Evolutionary conservation across 306 rosid genomes (phyloP), one percentile per base, ranked within the genome.

Genomic region (Trifolium pratense): DNA sequence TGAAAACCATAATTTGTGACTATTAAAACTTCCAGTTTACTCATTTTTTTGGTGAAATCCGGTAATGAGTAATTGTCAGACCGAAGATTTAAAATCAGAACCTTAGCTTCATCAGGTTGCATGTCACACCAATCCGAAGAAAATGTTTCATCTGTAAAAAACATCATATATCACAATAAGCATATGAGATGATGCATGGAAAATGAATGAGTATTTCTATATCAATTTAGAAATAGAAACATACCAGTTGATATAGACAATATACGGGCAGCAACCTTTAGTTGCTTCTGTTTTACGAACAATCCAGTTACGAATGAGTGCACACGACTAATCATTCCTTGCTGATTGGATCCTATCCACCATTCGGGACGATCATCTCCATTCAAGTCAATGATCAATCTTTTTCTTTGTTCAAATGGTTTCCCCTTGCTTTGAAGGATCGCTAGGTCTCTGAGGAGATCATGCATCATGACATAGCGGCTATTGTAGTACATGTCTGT

Each of bases 231-330:
- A 58, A 31, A 66, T 11, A 67, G 81, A 70, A 72, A 20, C 66
- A 20, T 66, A 92, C 97, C 93, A 10, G 96, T 88, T 61, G 93
- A 84, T 78, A 90, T 85, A 16, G 92, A 88, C 48, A 92, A 17
- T 46, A 66, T 68, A 59, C 76, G 77, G 6, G 84, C 87, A 34
- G 43, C 66, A 25, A 80, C 77, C 18, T n/a, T 60, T n/a, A 20
- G 77, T 18, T 45, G 74, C 46, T 62, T 76, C 71, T 37, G 77
- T 53, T 55, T 16, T 1, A 7, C 21, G 16, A 23, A 63, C 29
- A 25, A 20, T 72, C 71, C 20, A 0, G 13, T 8, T 3, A 68
- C 2, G n/a, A 43, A 87, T 13, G n/a, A n/a, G n/a, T n/a, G n/a
- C n/a, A n/a, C n/a, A 59, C 57, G 68, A 29, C 82, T 75, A 43